Base-by-base conservation (phyloP, 495 filamentous ascomycete genomes). In the Copromyces sp. region DNA sequence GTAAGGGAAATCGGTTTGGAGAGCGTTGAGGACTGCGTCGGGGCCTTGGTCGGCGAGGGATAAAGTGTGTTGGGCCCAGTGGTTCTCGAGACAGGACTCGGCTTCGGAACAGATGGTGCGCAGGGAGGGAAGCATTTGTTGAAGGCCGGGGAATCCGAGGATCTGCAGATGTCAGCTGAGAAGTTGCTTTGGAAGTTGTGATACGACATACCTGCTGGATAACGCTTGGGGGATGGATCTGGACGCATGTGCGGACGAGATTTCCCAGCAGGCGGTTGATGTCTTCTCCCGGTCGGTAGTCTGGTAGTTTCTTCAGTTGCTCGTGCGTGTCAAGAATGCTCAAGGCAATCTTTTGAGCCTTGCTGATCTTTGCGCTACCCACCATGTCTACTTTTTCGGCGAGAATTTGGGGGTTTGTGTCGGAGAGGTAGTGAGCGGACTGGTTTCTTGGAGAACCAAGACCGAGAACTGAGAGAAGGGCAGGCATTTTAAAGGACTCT, bases 231-330 rank as follows among this genome's bases (percentile, higher is more conserved):
- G 75, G 73, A 70, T 77, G 70, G 16, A 77, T 80, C 24, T 78
- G 68, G 14, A 74, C 74, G 68, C 78, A 80, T 38, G 78, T 40
- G 4, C 70, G 35, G 17, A 80, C 78, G 37, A 80, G 77, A 20
- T 74, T 74, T 12, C 77, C 75, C 3, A 80, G 61, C 3, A 78
- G 74, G 2, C 73, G 68, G 69, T 80, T 78, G 70, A 80, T 77
- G 5, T 39, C 45, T 1, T 71, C 37, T 24, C 74, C 74, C 0
- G 78, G 78, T 5, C 69, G 68, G 32, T 76, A 65, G 14, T 75
- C 16, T 0, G 72, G 44, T 6, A 80, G 78, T 11, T 74, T 68
- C 40, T 76, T 68, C 24, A 80, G 73, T 20, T 73, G 65, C 2
- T 73, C 20, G 68, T 80, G 73, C 12, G 74, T 80, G 3, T 72